These are phyloP conservation scores for Raffaelea arxii DNA, from an alignment of 2,329 filamentous ascomycete genomes.

Conservation along the genomic window DNA sequence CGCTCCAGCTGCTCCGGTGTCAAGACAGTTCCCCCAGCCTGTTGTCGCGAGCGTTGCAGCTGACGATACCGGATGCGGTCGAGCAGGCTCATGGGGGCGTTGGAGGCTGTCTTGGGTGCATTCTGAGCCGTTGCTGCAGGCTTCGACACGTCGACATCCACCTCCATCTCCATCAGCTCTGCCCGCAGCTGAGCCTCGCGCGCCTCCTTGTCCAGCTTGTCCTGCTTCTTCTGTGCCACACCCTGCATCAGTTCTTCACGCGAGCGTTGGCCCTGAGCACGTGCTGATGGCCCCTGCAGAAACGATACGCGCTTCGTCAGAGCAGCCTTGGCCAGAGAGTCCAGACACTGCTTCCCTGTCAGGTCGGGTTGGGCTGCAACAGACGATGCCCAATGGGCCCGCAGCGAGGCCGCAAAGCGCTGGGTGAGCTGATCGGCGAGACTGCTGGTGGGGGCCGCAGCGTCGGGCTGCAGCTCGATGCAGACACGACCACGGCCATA, in stretches of 20 bases:
- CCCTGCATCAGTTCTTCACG: conserved; percentile 59
- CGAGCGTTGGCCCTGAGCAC: conserved; percentile 57
- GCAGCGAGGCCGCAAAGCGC: conserved; percentile 44
- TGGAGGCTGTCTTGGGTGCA: background rate
- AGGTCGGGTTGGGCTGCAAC: too few species aligned
- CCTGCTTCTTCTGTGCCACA: conserved; percentile 42
- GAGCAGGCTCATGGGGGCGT: conserved; percentile 52
- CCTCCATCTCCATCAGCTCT: conserved; percentile 12
- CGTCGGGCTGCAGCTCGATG: conserved; percentile 40
- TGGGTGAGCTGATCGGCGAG: conserved; percentile 41
- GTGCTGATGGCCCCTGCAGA: conserved; percentile 43
- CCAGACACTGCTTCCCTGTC: conserved; percentile 16
- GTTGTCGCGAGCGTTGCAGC: conserved; percentile 31
- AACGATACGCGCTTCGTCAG: conserved; percentile 42
- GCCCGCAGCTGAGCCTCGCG: conserved; percentile 12
- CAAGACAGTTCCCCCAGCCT: conserved; percentile 32
- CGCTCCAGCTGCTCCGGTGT: conserved; percentile 42
- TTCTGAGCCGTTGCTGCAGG: background rate
- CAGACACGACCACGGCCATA: conserved; percentile 38
- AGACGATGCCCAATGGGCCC: conserved; percentile 33
- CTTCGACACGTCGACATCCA: conserved; percentile 9
- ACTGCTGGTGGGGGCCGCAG: conserved; percentile 26
- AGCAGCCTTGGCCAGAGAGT: conserved; percentile 43
- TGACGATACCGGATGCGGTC: conserved; percentile 69
- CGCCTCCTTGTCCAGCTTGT: conserved; percentile 34